phyloP scores from a whole-genome alignment of 768 basidiomycete species.

The Boletus fagicola region DNA sequence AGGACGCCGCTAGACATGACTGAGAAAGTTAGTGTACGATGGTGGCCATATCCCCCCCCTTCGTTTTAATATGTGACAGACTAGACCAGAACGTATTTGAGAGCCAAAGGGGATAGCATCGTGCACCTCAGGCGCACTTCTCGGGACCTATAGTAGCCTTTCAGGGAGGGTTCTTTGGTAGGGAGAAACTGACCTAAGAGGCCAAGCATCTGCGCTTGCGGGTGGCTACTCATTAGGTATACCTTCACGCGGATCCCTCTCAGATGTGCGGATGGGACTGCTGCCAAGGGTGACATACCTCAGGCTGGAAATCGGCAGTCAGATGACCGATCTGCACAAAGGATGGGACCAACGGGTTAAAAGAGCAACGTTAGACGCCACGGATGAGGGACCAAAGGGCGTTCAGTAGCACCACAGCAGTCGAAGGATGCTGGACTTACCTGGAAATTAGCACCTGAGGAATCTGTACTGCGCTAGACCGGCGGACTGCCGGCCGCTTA shows the following conservation, averaged over 20 bases:
- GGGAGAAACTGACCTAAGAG: too few species aligned
- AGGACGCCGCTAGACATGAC: slow-evolving; percentile 12
- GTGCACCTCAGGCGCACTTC: too few species aligned
- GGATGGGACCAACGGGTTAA: neutral
- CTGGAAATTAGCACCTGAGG: neutral
- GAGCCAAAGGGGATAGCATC: neutral
- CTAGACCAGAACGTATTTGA: neutral
- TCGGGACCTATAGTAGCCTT: too few species aligned
- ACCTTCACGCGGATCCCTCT: too few species aligned
- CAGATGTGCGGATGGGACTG: too few species aligned
- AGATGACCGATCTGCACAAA: neutral
- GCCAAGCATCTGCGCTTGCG: too few species aligned
- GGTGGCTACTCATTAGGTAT: too few species aligned
- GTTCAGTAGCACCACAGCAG: neutral
- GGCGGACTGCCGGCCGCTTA: too few species aligned
- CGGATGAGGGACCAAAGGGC: neutral
- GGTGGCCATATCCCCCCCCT: neutral
- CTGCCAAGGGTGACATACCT: too few species aligned
- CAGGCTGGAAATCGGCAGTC: neutral
- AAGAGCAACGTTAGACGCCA: neutral
- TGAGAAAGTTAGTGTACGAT: neutral
- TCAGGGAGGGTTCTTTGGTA: too few species aligned
- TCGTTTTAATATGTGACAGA: neutral
- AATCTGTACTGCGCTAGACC: too few species aligned
- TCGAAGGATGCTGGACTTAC: neutral